Evolutionary conservation across 768 basidiomycete species (phyloP).

Genomic region (Russula sp.): DNA sequence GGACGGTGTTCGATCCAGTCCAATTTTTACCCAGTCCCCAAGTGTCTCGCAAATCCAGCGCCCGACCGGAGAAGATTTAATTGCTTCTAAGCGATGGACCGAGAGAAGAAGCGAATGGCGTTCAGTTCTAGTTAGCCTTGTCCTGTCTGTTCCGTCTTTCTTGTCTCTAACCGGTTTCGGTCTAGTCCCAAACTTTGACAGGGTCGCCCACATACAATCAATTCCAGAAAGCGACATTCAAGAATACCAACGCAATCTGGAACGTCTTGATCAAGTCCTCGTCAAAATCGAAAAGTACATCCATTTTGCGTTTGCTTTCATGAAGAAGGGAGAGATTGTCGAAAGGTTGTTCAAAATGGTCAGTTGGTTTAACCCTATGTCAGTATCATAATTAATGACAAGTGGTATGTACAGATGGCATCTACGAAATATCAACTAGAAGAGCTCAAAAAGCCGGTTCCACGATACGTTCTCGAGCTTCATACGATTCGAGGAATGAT

Average conservation of each 20-base stretch:
- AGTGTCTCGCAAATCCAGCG: background rate
- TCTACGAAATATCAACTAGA: slow-evolving; percentile 20
- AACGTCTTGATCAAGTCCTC: slow-evolving; percentile 19
- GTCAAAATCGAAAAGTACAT: slow-evolving; percentile 19
- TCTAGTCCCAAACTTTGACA: background rate
- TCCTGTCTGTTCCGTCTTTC: background rate
- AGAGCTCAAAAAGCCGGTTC: slow-evolving; percentile 14
- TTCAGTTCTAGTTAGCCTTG: slow-evolving; percentile 7
- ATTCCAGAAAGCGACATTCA: slow-evolving; percentile 5
- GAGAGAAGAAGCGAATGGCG: slow-evolving; percentile 11
- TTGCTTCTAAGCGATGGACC: slow-evolving; percentile 2
- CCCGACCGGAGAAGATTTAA: background rate
- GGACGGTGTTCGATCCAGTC: background rate
- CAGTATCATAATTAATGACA: background rate
- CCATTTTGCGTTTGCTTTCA: slow-evolving; percentile 12
- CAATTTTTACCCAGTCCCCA: background rate
- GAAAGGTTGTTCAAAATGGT: slow-evolving; percentile 19
- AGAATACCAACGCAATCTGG: slow-evolving; percentile 18
- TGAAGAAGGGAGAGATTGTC: slow-evolving; percentile 11
- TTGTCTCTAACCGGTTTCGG: background rate
- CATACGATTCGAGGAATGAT: slow-evolving; percentile 27
- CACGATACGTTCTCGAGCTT: slow-evolving; percentile 26
- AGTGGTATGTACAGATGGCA: slow-evolving; percentile 8
- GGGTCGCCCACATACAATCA: background rate
- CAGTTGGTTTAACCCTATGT: background rate